Percentiles rank a stretch among this genome's conserved stretches.
Conservation (phyloP, 305 asterid genomes). For the Andrographis paniculata region DNA sequence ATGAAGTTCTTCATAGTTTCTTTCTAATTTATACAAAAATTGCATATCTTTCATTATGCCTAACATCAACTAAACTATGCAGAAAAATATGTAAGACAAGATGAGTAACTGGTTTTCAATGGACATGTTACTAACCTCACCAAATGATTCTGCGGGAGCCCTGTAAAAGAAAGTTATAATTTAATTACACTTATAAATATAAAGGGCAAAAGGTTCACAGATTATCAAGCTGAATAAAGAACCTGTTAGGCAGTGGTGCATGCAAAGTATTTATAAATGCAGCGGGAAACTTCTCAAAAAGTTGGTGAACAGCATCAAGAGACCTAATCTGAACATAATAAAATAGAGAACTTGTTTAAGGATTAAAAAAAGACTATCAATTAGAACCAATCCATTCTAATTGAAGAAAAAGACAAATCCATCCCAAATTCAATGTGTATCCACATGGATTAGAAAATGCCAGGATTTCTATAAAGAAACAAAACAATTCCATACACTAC, state of each 20-base stretch:
- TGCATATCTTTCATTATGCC: no score
- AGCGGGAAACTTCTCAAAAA: slow-evolving; percentile 82
- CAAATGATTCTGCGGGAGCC: slow-evolving; percentile 48
- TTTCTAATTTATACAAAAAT: no score
- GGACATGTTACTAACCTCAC: slow-evolving; percentile 46
- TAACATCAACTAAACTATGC: slow-evolving; percentile 4
- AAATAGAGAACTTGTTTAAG: slow-evolving; percentile 14
- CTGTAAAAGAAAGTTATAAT: slow-evolving; percentile 47
- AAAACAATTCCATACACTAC: slow-evolving; percentile 28
- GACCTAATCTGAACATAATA: slow-evolving; percentile 77
- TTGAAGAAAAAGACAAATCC: neutral
- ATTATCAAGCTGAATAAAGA: slow-evolving; percentile 14
- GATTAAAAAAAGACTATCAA: neutral
- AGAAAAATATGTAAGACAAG: slow-evolving; percentile 10
- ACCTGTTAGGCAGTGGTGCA: slow-evolving; percentile 62
- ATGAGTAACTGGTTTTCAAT: slow-evolving; percentile 10
- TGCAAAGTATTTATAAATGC: slow-evolving; percentile 91
- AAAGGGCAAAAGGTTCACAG: neutral
- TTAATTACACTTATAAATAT: slow-evolving; percentile 17
- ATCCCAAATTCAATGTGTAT: no score
- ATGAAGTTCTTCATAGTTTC: no score
- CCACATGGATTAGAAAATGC: neutral
- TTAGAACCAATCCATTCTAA: neutral
- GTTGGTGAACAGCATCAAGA: slow-evolving; percentile 87
- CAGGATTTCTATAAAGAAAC: slow-evolving; percentile 3